Evolutionary conservation across 768 basidiomycete genomes (phyloP).

Genomic region (Amanita rubescens): DNA sequence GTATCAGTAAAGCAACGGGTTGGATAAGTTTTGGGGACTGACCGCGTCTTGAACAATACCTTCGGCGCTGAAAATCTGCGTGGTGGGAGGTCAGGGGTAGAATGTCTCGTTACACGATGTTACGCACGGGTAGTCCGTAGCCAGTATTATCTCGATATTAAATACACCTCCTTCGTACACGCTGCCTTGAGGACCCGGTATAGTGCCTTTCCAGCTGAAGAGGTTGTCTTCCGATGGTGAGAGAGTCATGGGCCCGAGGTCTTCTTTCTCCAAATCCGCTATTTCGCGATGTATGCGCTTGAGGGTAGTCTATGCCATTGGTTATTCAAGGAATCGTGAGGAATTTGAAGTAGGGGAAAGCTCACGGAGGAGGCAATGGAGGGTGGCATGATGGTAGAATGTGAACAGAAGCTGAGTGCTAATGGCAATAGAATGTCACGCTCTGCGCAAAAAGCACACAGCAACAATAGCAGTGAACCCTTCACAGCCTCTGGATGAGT

Average conservation of each 20-base stretch:
- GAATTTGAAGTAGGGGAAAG: background rate
- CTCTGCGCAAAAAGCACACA: background rate
- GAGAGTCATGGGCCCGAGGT: slow-evolving; percentile 66
- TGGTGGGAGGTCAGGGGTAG: slow-evolving; percentile 3
- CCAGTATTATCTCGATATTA: slow-evolving; percentile 55
- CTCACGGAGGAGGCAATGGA: slow-evolving; percentile 20
- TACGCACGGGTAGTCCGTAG: slow-evolving; percentile 73
- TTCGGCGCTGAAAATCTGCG: slow-evolving; percentile 72
- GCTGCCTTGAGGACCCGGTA: slow-evolving; percentile 80
- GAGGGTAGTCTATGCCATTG: slow-evolving; percentile 42
- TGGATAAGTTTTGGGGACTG: slow-evolving; percentile 12
- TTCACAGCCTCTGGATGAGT: background rate
- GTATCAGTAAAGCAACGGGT: background rate
- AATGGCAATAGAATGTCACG: background rate
- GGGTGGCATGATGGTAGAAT: slow-evolving; percentile 16
- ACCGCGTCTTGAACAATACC: slow-evolving; percentile 71
- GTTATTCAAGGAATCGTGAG: background rate
- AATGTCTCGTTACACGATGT: slow-evolving; percentile 5
- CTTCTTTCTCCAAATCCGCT: slow-evolving; percentile 74
- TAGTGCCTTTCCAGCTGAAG: slow-evolving; percentile 66
- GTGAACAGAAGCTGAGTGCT: background rate
- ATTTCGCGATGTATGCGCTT: slow-evolving; percentile 84
- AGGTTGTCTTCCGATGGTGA: slow-evolving; percentile 58
- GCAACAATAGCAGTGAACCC: background rate
- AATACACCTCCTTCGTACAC: slow-evolving; percentile 78